phyloP scores from a whole-genome alignment of 176 grass and related monocot species.

The Eragrostis nindensis region DNA sequence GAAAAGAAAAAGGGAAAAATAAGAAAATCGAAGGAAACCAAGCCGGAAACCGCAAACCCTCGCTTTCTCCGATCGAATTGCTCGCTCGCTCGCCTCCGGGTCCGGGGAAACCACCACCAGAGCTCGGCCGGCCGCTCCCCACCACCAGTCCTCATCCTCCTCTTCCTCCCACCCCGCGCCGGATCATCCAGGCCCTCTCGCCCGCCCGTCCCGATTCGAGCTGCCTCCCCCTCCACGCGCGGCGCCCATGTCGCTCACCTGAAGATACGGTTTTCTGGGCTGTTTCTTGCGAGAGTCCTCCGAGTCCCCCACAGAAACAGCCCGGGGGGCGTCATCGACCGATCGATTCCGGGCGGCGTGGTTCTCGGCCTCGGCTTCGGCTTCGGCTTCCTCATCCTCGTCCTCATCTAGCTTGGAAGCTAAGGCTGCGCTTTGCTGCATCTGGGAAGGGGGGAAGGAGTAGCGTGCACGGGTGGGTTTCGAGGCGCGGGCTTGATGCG shows the following conservation, averaged over 20 bases:
- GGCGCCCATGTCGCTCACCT: slow-evolving; percentile 56
- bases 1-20: not conserved
- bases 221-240: not conserved
- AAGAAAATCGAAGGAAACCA: not conserved
- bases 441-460: slow-evolving; percentile 5
- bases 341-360: not conserved
- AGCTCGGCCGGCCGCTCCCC: slow-evolving; percentile 38
- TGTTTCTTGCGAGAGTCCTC: slow-evolving; percentile 65
- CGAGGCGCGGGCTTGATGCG: slow-evolving; percentile 49
- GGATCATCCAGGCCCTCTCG: slow-evolving; percentile 34
- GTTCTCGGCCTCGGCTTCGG: slow-evolving; percentile 26
- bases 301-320: slow-evolving; percentile 68
- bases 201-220: slow-evolving; percentile 22
- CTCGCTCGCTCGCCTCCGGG: slow-evolving; percentile 20
- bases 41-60: slow-evolving; percentile 43
- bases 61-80: slow-evolving; percentile 64
- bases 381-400: not conserved
- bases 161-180: slow-evolving; percentile 1
- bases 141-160: slow-evolving; percentile 26
- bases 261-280: slow-evolving; percentile 60
- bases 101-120: slow-evolving; percentile 42
- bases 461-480: slow-evolving; percentile 37
- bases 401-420: slow-evolving; percentile 9
- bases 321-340: slow-evolving; percentile 41
- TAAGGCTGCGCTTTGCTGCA: slow-evolving; percentile 28